Base-by-base conservation (phyloP, 2,329 filamentous ascomycete species). In the Colletotrichum lindemuthianum region DNA sequence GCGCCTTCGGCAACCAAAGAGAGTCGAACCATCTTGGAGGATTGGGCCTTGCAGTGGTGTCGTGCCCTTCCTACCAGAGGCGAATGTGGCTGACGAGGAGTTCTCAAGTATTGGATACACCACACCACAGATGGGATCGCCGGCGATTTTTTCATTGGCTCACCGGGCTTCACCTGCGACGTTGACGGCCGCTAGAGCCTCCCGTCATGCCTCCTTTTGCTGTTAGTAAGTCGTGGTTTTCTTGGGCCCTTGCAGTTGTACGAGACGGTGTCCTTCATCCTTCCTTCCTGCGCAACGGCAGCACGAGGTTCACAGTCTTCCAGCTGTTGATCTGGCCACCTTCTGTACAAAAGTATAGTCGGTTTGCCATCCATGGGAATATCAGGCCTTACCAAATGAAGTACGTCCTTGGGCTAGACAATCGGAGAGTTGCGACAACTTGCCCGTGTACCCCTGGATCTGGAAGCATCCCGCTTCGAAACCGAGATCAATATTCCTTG, bases 141-240 rank as follows among this genome's bases (percentile, higher is more conserved):
- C 43, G 60, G 55, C 48, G 41, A 53, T 49, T 50, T 60, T 60
- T 32, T 43, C 16, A 64, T 45, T 50, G 60, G 50, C 36, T 49
- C 61, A 61, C 57, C n/a, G n/a, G n/a, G n/a, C 43, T 45, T n/a
- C 24, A 24, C 24, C 55, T 50, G 41, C 57, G 45, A 56, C 34
- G 16, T 16, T 24, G 24, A 65, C 12, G 39, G n/a, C 41, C 57
- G 45, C 57, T 51, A 51, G 40, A 54, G 33, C 37, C 51, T 34
- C 37, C 41, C 16, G 36, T 24, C n/a, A 41, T 43, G 11, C n/a
- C 32, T 47, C 7, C 16, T 11, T 11, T 32, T 47, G 9, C 34
- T 51, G 2, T 40, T 12, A 24, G 24, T 24, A 24, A 24, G 5
- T 36, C 43, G n/a, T 44, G 32, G 47, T 32, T 39, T 37, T 8